Base-by-base conservation (phyloP, 208 protist genomes). In the Leishmania major region DNA sequence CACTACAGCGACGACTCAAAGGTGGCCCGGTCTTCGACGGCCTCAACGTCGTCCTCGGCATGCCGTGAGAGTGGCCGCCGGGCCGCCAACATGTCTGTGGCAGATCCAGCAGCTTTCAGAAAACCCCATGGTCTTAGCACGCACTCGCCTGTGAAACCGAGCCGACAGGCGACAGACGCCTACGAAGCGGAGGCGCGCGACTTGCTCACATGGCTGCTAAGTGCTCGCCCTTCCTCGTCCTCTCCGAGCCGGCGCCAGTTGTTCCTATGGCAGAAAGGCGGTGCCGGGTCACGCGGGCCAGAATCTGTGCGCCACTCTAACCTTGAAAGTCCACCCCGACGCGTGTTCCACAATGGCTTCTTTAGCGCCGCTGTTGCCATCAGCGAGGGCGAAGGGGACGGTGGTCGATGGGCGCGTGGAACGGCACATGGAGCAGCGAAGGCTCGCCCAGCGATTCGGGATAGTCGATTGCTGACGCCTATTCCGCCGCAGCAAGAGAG, bases 291-390 rank as follows among this genome's bases (percentile, higher is more conserved):
- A n/a, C 37, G 11, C 55, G 45, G 25, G 25, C 25, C 70, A 74
- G 28, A 19, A 37, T 2, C 40, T 28, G 45, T 15, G 37, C 1
- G 19, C 70, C 19, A 57, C n/a, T 22, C 19, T 19, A 69, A 2
- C n/a, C 7, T 45, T 55, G 35, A 19, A 8, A 59, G 51, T 62
- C 35, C 53, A 51, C 57, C 53, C 2, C 40, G 75, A n/a, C 75
- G 40, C 35, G 53, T 78, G 37, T 78, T 81, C 35, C 77, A 55
- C 28, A 85, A 60, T 53, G 70, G n/a, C 5, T 62, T 85, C 45
- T 81, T 85, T 28, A 51, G 71, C 49, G 13, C 22, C 17, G 28
- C 13, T 15, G 81, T 35, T 43, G 45, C 31, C 4, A 2, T 35
- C 8, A 1, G 37, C 4, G 59, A 67, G 43, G 57, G 10, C n/a